phyloP scores from a whole-genome alignment of 2,329 filamentous ascomycete species.

The Verticillium klebahnii region DNA sequence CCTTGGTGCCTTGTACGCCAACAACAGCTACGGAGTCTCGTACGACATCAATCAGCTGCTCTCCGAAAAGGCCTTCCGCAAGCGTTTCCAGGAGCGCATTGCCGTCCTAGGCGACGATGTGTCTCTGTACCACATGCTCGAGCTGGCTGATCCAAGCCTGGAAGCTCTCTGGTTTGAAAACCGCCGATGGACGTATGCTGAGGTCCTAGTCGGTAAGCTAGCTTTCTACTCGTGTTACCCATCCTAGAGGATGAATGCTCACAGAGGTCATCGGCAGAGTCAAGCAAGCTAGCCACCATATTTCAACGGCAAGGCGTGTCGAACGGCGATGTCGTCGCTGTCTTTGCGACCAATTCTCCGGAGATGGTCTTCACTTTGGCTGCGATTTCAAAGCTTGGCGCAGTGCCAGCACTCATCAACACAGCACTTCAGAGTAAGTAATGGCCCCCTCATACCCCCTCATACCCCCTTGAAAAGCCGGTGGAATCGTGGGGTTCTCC shows the following conservation, averaged over 20 bases:
- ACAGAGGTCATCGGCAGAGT: background rate
- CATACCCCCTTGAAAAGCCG: background rate
- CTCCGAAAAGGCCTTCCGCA: background rate
- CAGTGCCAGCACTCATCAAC: conserved; percentile 1
- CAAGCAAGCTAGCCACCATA: background rate
- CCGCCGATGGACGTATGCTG: background rate
- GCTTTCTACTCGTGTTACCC: too few relatives aligned
- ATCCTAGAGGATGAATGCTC: too few relatives aligned
- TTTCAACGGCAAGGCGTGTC: background rate
- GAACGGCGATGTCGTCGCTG: background rate
- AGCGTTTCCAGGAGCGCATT: background rate
- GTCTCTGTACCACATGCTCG: background rate
- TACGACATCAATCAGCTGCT: conserved; percentile 2
- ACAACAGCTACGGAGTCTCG: background rate
- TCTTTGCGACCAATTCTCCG: background rate
- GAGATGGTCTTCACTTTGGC: conserved; percentile 1
- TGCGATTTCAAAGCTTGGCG: background rate
- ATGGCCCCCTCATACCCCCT: too few relatives aligned
- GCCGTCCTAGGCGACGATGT: background rate
- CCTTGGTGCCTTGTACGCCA: conserved; percentile 1
- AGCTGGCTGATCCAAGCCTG: background rate
- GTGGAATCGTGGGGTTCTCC: too few relatives aligned
- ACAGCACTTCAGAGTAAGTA: background rate
- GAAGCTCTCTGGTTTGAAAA: conserved; percentile 2
- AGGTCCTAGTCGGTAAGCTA: background rate